Evolutionary conservation across 257 asterid genomes (phyloP), one percentile per base, ranked within the genome.

Genomic region (Solanum corneliomulleri): DNA sequence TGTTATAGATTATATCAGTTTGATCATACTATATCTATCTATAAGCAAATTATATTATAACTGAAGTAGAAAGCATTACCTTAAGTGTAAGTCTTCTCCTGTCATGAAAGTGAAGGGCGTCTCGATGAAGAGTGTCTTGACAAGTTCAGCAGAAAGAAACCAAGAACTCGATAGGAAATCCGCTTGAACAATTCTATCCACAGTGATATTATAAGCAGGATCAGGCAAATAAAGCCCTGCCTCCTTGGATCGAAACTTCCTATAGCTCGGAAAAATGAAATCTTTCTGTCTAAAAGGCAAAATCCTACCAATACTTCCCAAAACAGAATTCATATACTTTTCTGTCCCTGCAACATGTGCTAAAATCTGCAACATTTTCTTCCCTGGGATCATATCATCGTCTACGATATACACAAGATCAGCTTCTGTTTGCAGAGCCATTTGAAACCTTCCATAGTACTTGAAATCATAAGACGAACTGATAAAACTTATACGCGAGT

Each of bases 141-240:
- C 90, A 3, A 96, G 96, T 88, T 97, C 98, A 0, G 99, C 93
- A 47, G 99, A 97, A 5, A 97, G 91, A 85, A 97, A 97, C 99
- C 99, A 97, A 3, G 99, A 97, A 87, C 99, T 97, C 1, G 98
- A 96, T 1, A 97, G 93, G 82, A 97, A 97, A 87, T 97, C 99
- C n/a, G 95, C 99, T 91, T 95, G 95, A 81, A 96, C 98, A 21
- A 97, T 94, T 87, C 88, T 90, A 12, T 95, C 94, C 25, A 96
- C 89, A 0, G 91, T 93, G 85, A 97, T 95, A 80, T 96, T 96
- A 86, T 97, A 97, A 69, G 99, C 99, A 9, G 99, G 99, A 86
- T 97, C 99, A 5, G 99, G 99, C 91, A 97, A 88, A 82, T 97
- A 97, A 37, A 97, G 93, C 15, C 99, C 99, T 0, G 99, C 98